Base-by-base conservation (phyloP, 331 rosid genomes). In the Rhamnella rubrinervis region DNA sequence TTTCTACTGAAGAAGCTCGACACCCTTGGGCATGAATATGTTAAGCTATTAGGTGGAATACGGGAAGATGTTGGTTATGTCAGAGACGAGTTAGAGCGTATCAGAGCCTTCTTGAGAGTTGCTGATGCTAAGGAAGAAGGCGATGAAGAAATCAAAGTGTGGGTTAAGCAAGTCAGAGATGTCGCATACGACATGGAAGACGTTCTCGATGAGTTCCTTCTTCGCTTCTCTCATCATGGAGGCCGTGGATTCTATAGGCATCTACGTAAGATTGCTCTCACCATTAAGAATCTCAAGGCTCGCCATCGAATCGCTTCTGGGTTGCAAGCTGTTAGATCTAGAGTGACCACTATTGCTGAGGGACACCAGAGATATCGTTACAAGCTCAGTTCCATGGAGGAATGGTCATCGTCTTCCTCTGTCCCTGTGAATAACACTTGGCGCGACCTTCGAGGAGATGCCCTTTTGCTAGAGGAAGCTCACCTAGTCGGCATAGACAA, bases 1-100 rank as follows among this genome's bases (percentile, higher is more conserved):
- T 61, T 62, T 55, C 59, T 76, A 8, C 20, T 76, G 19, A 65
- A 61, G 39, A 76, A 76, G 74, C 80, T 76, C 19, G 25, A 53
- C 11, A 28, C 41, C 53, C 13, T 69, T 20, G 40, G 62, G 6
- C 74, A n/a, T 55, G 31, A 56, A 1, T 68, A 62, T 61, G 55
- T 12, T 14, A 25, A 20, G 6, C 44, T 39, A 15, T 37, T 63
- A 1, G 15, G 49, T 18, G 58, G 70, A n/a, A n/a, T n/a, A n/a
- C n/a, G n/a, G n/a, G 23, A 23, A 23, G 23, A 23, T 23, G 23
- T 23, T 23, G 23, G 23, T 23, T 23, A 23, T 23, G 23, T 23
- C 23, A 23, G 23, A 23, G 23, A 23, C 23, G 23, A 23, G 23
- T 23, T 23, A 23, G 23, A 23, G 23, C 23, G 23, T 23, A 23